phyloP scores from a whole-genome alignment of 352 stramenopile genomes.

The Phytophthora crassamura region DNA sequence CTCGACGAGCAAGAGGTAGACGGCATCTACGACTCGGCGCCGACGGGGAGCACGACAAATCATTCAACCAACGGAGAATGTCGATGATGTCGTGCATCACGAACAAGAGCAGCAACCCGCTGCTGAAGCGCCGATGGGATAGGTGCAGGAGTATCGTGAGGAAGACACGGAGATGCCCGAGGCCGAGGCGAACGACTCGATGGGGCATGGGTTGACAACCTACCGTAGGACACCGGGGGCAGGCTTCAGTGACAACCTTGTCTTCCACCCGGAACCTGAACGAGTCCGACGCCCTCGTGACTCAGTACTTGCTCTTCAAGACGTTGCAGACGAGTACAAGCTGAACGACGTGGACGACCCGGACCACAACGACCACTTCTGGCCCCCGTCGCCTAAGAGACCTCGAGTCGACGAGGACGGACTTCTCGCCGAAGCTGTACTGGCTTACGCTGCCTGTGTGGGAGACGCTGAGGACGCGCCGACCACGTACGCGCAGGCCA shows the following conservation, averaged over 20 bases:
- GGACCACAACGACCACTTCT: no score
- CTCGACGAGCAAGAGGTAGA: conserved; percentile 26
- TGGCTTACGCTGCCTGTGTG: neutral
- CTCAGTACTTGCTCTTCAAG: no score
- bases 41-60: neutral
- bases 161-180: conserved; percentile 12
- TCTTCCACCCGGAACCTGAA: no score
- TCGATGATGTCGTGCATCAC: conserved; percentile 8
- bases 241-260: neutral
- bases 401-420: conserved; percentile 4
- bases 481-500: neutral
- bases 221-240: neutral
- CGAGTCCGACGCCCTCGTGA: no score
- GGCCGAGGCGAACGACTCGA: neutral
- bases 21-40: conserved; percentile 14
- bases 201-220: conserved; percentile 2
- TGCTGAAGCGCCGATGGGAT: conserved; percentile 1
- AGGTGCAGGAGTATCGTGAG: neutral
- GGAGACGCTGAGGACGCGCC: conserved; percentile 3
- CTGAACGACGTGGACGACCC: no score
- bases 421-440: conserved; percentile 1
- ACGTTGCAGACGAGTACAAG: no score
- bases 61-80: conserved; percentile 3
- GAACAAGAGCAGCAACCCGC: conserved; percentile 2
- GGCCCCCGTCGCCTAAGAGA: no score